Percentiles rank a stretch among this genome's conserved stretches.
Evolutionary conservation across 2,329 filamentous ascomycete species (phyloP).

Genomic region (Nothopassalora personata): DNA sequence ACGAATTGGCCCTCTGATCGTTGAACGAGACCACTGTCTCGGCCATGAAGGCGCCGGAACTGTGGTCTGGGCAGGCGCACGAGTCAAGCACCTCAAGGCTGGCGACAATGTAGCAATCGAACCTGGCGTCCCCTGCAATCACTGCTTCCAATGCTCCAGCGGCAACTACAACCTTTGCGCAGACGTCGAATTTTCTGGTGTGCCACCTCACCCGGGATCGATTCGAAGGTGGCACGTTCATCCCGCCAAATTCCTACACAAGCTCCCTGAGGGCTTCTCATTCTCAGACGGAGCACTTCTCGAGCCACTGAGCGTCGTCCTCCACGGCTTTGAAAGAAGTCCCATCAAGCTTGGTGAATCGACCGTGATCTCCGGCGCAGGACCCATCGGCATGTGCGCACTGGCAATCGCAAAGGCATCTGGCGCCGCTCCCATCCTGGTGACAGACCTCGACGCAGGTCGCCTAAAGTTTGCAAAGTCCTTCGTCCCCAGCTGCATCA

Average conservation of each 20-base stretch:
- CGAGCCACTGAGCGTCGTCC: constrained; percentile 54
- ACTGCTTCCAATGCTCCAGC: constrained; percentile 60
- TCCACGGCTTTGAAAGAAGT: constrained; percentile 42
- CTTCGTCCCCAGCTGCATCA: constrained; percentile 47
- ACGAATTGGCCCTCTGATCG: constrained; percentile 93
- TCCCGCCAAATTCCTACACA: constrained; percentile 84
- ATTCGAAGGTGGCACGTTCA: constrained; percentile 78
- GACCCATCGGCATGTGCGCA: constrained; percentile 58
- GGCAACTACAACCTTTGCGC: constrained; percentile 87
- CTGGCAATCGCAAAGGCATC: constrained; percentile 55
- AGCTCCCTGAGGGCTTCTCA: constrained; percentile 68
- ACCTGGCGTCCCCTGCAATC: constrained; percentile 59
- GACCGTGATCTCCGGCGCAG: constrained; percentile 56
- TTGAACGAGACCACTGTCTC: constrained; percentile 44
- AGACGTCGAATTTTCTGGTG: constrained; percentile 82
- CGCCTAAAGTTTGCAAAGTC: constrained; percentile 71
- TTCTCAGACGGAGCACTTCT: constrained; percentile 83
- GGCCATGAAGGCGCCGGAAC: constrained; percentile 63
- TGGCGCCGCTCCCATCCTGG: constrained; percentile 69
- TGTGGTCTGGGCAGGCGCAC: constrained; percentile 54
- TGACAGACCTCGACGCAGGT: constrained; percentile 75
- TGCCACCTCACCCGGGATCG: constrained; percentile 81
- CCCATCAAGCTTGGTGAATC: constrained; percentile 28
- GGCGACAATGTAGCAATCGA: constrained; percentile 65
- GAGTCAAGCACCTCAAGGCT: constrained; percentile 51